These are phyloP conservation scores for Eurotiales sp. DNA, from an alignment of 2,329 filamentous ascomycete species.

Conservation along the genomic window DNA sequence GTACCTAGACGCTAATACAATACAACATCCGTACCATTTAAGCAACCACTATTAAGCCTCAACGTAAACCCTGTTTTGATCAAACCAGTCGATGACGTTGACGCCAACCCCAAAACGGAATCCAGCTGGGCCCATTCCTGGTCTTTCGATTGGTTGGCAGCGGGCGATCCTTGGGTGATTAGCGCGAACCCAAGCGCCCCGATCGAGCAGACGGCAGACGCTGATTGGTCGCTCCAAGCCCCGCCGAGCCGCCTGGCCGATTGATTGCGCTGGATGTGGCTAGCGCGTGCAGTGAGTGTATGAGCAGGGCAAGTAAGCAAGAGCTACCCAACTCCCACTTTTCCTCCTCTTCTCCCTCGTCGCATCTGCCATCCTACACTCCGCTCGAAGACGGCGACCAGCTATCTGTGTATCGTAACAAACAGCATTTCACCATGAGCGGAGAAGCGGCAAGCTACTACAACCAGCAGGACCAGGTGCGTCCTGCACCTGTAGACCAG, in stretches of 20 bases:
- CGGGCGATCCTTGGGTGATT: background rate
- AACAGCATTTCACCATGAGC: constrained; percentile 27
- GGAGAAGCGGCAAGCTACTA: constrained; percentile 37
- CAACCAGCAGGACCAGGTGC: constrained; percentile 25
- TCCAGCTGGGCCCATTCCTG: background rate
- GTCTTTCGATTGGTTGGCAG: background rate
- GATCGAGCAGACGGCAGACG: background rate
- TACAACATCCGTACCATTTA: background rate
- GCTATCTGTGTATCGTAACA: background rate
- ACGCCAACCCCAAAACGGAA: background rate
- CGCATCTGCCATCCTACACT: background rate
- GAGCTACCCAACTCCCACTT: background rate
- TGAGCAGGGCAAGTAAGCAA: no score
- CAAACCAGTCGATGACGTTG: constrained; percentile 9
- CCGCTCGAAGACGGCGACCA: background rate
- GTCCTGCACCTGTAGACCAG: constrained; percentile 15
- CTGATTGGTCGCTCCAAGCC: background rate
- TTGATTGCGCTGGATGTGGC: background rate
- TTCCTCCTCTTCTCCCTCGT: background rate
- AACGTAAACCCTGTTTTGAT: no score
- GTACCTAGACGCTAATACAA: background rate
- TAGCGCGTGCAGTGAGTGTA: no score
- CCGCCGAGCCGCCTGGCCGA: background rate
- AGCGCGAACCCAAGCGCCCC: background rate
- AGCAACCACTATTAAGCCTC: background rate